These are phyloP conservation scores for Plantago lanceolata DNA, from an alignment of 305 asterid genomes.

Conservation along the genomic window DNA sequence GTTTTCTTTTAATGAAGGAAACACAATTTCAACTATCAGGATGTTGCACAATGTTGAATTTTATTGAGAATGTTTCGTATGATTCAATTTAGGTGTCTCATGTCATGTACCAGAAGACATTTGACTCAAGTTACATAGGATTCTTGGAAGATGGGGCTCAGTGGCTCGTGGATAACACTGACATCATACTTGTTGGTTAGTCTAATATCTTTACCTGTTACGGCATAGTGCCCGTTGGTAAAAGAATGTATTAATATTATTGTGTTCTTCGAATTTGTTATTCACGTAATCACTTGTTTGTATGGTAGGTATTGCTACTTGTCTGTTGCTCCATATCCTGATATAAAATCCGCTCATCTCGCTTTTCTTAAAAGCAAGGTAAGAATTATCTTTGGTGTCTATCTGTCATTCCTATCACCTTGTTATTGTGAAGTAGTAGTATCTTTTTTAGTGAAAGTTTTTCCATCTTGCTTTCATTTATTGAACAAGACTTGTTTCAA, in stretches of 20 bases:
- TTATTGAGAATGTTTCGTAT: neutral
- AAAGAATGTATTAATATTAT: neutral
- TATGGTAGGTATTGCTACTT: conserved; percentile 79
- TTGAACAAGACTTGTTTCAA: neutral
- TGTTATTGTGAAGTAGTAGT: neutral
- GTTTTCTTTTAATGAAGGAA: too few species aligned
- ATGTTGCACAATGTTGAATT: too few species aligned
- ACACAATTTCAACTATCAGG: too few species aligned
- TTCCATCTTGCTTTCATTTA: neutral
- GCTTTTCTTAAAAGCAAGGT: conserved; percentile 80
- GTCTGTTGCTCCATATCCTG: conserved; percentile 84
- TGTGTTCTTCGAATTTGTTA: neutral
- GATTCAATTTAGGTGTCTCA: conserved; percentile 59
- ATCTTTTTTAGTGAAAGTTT: neutral
- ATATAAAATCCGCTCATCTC: conserved; percentile 65
- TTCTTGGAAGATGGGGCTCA: conserved; percentile 96
- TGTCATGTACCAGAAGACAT: conserved; percentile 84
- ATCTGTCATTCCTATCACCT: neutral
- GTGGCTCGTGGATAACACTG: conserved; percentile 95
- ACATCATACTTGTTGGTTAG: conserved; percentile 91
- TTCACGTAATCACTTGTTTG: conserved; percentile 11
- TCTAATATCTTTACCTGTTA: neutral
- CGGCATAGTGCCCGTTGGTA: neutral
- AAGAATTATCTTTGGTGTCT: conserved; percentile 23
- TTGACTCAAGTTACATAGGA: conserved; percentile 86